A percentile compares a stretch with the other conserved stretches of the same genome.
Evolutionary conservation across 495 filamentous ascomycete genomes (phyloP).

Genomic region (Hypoxylon trugodes): DNA sequence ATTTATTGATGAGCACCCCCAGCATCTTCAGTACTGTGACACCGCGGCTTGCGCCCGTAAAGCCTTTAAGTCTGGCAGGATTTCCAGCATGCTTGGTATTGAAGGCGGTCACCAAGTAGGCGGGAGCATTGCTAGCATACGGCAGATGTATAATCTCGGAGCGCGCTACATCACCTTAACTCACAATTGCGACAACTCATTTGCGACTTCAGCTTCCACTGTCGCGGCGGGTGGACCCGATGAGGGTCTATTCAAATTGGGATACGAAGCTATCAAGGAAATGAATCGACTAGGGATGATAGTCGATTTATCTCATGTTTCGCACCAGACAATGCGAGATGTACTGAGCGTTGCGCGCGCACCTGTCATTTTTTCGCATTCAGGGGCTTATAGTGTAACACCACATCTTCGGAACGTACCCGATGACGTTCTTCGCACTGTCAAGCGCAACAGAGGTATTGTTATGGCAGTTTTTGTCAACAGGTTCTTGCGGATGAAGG

Average conservation of each 20-base stretch:
- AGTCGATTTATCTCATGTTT: constrained; percentile 64
- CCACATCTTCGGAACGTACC: constrained; percentile 68
- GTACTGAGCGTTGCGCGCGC: constrained; percentile 59
- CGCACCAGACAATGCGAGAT: constrained; percentile 64
- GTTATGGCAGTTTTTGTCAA: constrained; percentile 71
- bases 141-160: constrained; percentile 48
- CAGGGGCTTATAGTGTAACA: constrained; percentile 60
- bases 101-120: constrained; percentile 44
- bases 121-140: constrained; percentile 42
- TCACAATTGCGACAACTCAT: constrained; percentile 50
- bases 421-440: constrained; percentile 64
- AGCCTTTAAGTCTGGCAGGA: constrained; percentile 35
- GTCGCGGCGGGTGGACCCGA: constrained; percentile 41
- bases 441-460: constrained; percentile 62
- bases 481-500: constrained; percentile 66
- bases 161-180: constrained; percentile 50
- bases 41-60: constrained; percentile 30
- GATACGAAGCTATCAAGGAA: constrained; percentile 46
- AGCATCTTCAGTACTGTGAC: constrained; percentile 36
- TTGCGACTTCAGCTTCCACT: constrained; percentile 62
- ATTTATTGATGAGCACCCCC: constrained; percentile 35
- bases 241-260: constrained; percentile 29
- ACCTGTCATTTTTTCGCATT: constrained; percentile 67
- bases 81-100: constrained; percentile 45
- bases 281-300: constrained; percentile 64